phyloP scores from a whole-genome alignment of 2,329 filamentous ascomycete species.

The Exophiala aquamarina region DNA sequence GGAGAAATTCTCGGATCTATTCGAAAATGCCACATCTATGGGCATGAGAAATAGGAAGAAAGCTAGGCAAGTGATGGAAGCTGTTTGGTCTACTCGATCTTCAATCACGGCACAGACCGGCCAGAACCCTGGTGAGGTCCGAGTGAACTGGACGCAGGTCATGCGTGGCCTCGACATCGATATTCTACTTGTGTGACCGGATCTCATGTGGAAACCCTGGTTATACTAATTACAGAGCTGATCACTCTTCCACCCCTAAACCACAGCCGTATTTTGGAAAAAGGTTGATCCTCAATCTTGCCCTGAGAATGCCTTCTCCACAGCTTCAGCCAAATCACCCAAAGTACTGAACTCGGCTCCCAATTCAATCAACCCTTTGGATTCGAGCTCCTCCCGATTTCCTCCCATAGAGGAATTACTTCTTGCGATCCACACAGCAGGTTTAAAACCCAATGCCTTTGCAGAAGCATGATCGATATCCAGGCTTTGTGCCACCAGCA shows the following conservation, averaged over 20 bases:
- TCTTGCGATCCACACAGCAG: conserved; percentile 65
- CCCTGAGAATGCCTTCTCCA: conserved; percentile 40
- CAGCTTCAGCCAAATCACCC: conserved; percentile 60
- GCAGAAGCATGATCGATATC: conserved; percentile 66
- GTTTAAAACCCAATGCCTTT: conserved; percentile 55
- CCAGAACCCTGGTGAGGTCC: background rate
- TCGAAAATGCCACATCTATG: background rate
- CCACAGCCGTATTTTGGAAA: too few relatives aligned
- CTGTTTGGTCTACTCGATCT: background rate
- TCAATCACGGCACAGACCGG: background rate
- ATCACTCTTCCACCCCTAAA: background rate
- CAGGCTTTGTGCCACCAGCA: conserved; percentile 69
- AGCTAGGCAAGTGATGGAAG: background rate
- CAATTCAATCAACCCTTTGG: conserved; percentile 43
- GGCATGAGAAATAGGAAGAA: background rate
- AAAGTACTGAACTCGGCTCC: conserved; percentile 61
- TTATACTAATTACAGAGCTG: too few relatives aligned
- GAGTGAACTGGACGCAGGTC: background rate
- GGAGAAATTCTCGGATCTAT: background rate
- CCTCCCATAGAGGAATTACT: conserved; percentile 45
- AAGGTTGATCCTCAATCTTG: background rate
- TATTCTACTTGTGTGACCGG: background rate
- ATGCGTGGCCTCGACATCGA: background rate
- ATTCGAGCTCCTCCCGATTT: conserved; percentile 39
- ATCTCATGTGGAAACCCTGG: too few relatives aligned